These are phyloP conservation scores for Ilyonectria mors-panacis DNA, from an alignment of 2,329 filamentous ascomycete species.

Conservation along the genomic window DNA sequence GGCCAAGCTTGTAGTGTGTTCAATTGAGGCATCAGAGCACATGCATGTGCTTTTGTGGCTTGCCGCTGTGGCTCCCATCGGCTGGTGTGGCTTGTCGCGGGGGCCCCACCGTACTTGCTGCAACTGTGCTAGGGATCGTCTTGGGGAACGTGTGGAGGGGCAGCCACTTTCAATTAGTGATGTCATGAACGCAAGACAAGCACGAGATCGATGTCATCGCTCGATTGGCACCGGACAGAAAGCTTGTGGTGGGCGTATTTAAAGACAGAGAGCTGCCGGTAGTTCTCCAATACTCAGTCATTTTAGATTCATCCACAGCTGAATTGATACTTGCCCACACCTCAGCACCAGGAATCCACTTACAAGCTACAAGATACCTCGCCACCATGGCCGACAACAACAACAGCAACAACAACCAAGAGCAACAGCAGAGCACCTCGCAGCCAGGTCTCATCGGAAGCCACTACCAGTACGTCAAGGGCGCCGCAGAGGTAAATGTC, in stretches of 20 bases:
- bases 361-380: constrained; percentile 20
- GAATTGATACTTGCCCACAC: constrained; percentile 1
- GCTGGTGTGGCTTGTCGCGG: constrained; percentile 3
- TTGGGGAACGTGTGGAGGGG: constrained; percentile 1
- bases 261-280: constrained; percentile 23
- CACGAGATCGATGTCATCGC: constrained; percentile 48
- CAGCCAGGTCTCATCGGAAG: constrained; percentile 73
- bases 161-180: constrained; percentile 35
- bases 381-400: constrained; percentile 51
- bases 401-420: constrained; percentile 36
- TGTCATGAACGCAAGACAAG: constrained; percentile 44
- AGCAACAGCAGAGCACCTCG: constrained; percentile 47
- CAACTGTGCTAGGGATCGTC: constrained; percentile 17
- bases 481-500: constrained; percentile 71
- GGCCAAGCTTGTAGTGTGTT: constrained; percentile 27
- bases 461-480: constrained; percentile 79
- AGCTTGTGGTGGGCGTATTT: constrained; percentile 20
- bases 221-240: constrained; percentile 20
- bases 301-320: constrained; percentile 6
- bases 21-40: constrained; percentile 20
- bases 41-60: constrained; percentile 22
- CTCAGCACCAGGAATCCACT: constrained; percentile 2
- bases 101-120: constrained; percentile 13
- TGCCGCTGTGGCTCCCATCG: neutral
- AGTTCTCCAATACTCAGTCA: neutral